Evolutionary conservation across 192 early-diverging fungal genomes (phyloP).

Genomic region (Bifiguratus adelaidae): DNA sequence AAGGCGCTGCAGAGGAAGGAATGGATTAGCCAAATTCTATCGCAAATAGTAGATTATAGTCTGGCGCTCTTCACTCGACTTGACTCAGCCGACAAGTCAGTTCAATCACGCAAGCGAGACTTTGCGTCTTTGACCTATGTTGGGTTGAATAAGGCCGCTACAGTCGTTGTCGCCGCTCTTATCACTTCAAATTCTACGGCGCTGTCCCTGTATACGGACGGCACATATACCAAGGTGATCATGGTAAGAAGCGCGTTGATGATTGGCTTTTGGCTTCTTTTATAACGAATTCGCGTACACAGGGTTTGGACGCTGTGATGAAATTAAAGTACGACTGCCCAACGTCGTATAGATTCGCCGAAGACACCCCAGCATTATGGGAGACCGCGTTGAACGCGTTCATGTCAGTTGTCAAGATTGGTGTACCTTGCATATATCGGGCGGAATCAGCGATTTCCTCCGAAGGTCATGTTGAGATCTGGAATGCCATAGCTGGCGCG

Average conservation of each 20-base stretch:
- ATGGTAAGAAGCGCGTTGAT: constrained; percentile 14
- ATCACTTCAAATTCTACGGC: constrained; percentile 40
- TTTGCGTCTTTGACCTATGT: constrained; percentile 56
- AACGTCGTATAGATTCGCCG: constrained; percentile 49
- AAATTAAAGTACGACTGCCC: constrained; percentile 67
- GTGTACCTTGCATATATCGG: not conserved
- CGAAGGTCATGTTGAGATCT: constrained; percentile 2
- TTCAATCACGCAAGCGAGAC: constrained; percentile 13
- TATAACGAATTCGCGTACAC: not conserved
- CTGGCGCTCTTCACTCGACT: constrained; percentile 18
- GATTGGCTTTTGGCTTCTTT: not conserved
- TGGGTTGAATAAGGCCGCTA: constrained; percentile 54
- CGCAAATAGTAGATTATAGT: no score
- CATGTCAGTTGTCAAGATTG: constrained; percentile 42
- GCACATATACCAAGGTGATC: constrained; percentile 38
- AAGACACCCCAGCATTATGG: constrained; percentile 62
- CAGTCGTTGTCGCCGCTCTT: constrained; percentile 36
- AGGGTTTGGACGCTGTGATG: constrained; percentile 56
- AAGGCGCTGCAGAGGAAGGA: constrained; percentile 18
- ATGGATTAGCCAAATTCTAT: constrained; percentile 31
- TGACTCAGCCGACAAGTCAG: not conserved
- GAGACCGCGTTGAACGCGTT: constrained; percentile 50
- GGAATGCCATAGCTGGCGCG: constrained; percentile 1
- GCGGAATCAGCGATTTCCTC: not conserved
- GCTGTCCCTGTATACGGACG: constrained; percentile 37